phyloP scores from a whole-genome alignment of 2,329 filamentous ascomycete species.

The Xylaria sp. region DNA sequence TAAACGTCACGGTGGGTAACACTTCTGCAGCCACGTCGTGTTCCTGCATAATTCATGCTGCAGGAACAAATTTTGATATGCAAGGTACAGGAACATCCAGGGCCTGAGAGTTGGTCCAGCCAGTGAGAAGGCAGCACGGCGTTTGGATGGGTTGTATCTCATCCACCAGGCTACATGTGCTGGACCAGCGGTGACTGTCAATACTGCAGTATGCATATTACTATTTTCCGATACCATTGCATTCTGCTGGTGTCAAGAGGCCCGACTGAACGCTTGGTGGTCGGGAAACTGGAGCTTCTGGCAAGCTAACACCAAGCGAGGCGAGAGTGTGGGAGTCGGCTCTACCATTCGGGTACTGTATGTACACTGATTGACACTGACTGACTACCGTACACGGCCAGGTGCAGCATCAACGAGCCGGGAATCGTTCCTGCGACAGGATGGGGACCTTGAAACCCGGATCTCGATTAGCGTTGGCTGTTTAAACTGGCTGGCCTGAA shows the following conservation, averaged over 20 bases:
- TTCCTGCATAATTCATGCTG: constrained; percentile 50
- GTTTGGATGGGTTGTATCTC: constrained; percentile 19
- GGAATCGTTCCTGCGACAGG: constrained; percentile 45
- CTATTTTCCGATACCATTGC: constrained; percentile 38
- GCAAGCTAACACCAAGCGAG: constrained; percentile 29
- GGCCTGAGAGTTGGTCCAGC: constrained; percentile 15
- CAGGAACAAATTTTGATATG: constrained; percentile 48
- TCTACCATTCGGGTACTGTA: not conserved
- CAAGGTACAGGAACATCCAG: constrained; percentile 45
- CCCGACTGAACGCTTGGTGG: constrained; percentile 12
- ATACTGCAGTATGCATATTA: constrained; percentile 37
- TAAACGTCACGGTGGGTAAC: constrained; percentile 32
- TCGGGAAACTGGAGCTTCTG: constrained; percentile 15
- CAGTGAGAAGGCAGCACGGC: constrained; percentile 20
- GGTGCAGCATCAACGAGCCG: constrained; percentile 43
- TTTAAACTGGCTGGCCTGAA: constrained; percentile 14
- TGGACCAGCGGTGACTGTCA: constrained; percentile 37
- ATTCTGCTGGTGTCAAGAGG: constrained; percentile 20
- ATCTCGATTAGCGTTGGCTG: constrained; percentile 39
- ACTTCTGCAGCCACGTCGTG: constrained; percentile 45
- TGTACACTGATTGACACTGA: not conserved
- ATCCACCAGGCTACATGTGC: constrained; percentile 32
- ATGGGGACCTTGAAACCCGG: constrained; percentile 42
- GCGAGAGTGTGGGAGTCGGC: not conserved
- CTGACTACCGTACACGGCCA: not conserved